These are phyloP conservation scores for Rhodomyrtus tomentosa DNA, from an alignment of 345 rosid genomes.

Conservation along the genomic window DNA sequence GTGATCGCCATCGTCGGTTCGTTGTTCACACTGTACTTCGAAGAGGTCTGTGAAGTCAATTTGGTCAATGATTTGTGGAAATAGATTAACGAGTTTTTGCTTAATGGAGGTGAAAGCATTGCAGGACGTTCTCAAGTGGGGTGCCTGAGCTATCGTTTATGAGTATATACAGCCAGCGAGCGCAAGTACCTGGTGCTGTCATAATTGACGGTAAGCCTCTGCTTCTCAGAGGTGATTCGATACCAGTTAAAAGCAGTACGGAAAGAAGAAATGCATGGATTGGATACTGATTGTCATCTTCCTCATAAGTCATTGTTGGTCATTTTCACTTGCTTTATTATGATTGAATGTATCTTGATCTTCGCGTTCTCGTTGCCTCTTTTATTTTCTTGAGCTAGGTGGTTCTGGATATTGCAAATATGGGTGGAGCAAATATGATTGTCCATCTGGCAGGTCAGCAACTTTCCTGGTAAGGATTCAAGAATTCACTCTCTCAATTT, in stretches of 20 bases:
- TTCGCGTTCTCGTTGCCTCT: neutral
- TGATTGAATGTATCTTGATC: neutral
- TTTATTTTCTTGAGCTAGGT: conserved; percentile 25
- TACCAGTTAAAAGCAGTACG: neutral
- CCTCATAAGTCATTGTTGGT: neutral
- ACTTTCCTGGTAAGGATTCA: conserved; percentile 53
- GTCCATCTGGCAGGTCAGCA: conserved; percentile 68
- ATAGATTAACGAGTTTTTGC: neutral
- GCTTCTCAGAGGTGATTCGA: neutral
- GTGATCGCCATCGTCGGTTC: neutral
- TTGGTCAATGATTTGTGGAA: neutral
- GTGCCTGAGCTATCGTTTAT: conserved; percentile 43
- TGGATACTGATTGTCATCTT: neutral
- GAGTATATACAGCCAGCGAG: conserved; percentile 57
- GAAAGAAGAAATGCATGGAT: neutral
- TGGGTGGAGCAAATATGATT: conserved; percentile 76
- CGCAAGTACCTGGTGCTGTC: conserved; percentile 51
- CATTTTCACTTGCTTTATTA: neutral
- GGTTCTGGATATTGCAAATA: conserved; percentile 92
- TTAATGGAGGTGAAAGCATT: neutral
- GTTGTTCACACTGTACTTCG: neutral
- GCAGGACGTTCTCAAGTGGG: conserved; percentile 27
- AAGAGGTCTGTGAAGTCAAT: neutral
- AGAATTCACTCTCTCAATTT: neutral
- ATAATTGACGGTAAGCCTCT: conserved; percentile 62